These are phyloP conservation scores for Backusella psychrophila DNA, from an alignment of 192 early-diverging fungal species.

Conservation along the genomic window DNA sequence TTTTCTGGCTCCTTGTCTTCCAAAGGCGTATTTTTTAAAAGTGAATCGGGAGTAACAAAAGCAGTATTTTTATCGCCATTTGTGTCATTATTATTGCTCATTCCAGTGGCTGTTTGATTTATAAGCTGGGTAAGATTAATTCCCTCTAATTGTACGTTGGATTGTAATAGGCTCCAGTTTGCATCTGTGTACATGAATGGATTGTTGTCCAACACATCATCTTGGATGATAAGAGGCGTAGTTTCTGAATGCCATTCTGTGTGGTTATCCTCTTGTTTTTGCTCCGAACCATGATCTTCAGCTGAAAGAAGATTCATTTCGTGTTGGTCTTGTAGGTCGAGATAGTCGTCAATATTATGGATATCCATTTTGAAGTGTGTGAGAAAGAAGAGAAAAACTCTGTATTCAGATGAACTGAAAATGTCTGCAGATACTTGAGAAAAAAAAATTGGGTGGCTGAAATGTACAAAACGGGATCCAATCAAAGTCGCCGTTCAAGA, in stretches of 20 bases:
- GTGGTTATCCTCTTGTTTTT: neutral
- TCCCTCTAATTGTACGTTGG: neutral
- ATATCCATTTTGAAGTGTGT: constrained; percentile 11
- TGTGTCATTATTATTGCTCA: neutral
- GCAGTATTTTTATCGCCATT: neutral
- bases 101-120: neutral
- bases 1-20: neutral
- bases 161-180: neutral
- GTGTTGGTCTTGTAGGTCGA: constrained; percentile 13
- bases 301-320: constrained; percentile 4
- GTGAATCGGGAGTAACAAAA: neutral
- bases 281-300: neutral
- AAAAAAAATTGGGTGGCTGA: neutral
- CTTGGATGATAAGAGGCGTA: neutral
- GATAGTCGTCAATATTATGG: constrained; percentile 26
- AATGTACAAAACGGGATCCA: neutral
- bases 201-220: neutral
- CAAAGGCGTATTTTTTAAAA: neutral
- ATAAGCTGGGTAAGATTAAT: neutral
- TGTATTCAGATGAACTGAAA: neutral
- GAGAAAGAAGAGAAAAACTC: constrained; percentile 5
- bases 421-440: neutral
- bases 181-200: constrained; percentile 6
- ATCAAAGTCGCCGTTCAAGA: neutral
- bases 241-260: constrained; percentile 3